Evolutionary conservation across 2,329 filamentous ascomycete species (phyloP), one percentile per base, ranked within the genome.

Genomic region (Fusarium acutatum): DNA sequence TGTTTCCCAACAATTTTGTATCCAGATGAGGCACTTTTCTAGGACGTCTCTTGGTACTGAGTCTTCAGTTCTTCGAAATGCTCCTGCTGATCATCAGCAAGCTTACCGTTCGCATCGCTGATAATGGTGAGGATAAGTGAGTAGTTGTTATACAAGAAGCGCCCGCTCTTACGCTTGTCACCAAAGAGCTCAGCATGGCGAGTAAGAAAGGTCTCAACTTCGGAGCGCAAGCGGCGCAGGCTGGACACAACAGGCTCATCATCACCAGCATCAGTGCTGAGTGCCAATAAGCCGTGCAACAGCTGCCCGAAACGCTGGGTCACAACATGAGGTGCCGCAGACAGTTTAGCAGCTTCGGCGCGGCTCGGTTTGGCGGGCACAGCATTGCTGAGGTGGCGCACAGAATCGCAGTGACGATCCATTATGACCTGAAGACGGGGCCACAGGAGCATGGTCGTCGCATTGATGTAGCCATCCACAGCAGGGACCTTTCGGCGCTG

Each of bases 281-380:
- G 87, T 0, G 90, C 86, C 35, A 98, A 84, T 35, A 98, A 92
- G 6, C 94, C 94, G 72, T 97, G 93, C 54, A 97, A 83, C 56
- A 99, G 91, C 83, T 98, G 96, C 1, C 94, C 96, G 79, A 98
- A 98, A n/a, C 95, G 91, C 81, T 99, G 96, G 0, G 96, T 98
- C 24, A 97, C 88, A 58, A 96, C 91, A 77, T 98, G 96, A 1
- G 96, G 96, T 4, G 96, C 96, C 0, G 93, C 92, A 3, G 92
- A 94, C 61, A 92, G 87, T 75, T 87, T 90, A 24, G 87, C 85
- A 64, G 87, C 84, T 28, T 91, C 88, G 3, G 87, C 83, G 67
- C 82, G 80, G 53, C 80, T 83, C 43, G 83, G 83, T 37, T 81
- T 83, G 14, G 80, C 86, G 78, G 80, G 90, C 79, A 86, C 88